Evolutionary conservation across 176 grass and related monocot species (phyloP), one percentile per base, ranked within the genome.

Genomic region (Aegilops bicornis): DNA sequence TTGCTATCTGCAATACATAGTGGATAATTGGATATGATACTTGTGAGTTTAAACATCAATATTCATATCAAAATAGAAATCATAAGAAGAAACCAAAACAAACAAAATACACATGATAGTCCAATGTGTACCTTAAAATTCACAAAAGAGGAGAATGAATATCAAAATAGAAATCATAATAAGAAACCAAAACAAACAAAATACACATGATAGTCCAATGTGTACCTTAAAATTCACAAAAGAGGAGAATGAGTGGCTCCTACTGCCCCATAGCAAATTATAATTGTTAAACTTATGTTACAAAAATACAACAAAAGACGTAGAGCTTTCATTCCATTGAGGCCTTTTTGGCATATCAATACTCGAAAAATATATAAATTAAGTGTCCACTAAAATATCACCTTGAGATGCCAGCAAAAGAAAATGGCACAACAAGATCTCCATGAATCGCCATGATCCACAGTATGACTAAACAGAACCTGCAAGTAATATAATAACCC

Each of bases 401-500:
- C 96, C 93, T 98, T 86, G 93, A 91, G 84, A 98, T 89, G 22
- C 90, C 86, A 90, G 89, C 93, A 83, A 98, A 98, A 69, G 79
- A 79, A 93, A 98, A 98, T 82, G 96, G 93, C 25, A 98, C 85
- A 62, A 95, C 76, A 20, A 87, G 70, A 86, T 95, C 89, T 7
- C 91, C 96, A 86, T 98, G 86, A 69, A 98, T 83, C 75, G 93
- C 89, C 70, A 98, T 80, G 65, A 98, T 98, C 93, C 96, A 98
- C 88, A 66, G 93, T 93, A 63, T 93, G 81, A 88, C 96, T 95
- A 89, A 98, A 98, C 82, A 93, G 82, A 79, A 91, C 79, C 96
- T 98, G 77, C 80, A 79, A 81, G 58, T 76, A 42, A 45, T 11
- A 43, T 43, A 54, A 88, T 24, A 77, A 66, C 33, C 43, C 40